Conservation (phyloP, 2,329 filamentous ascomycete species). For the Chaetomiaceae sp. region DNA sequence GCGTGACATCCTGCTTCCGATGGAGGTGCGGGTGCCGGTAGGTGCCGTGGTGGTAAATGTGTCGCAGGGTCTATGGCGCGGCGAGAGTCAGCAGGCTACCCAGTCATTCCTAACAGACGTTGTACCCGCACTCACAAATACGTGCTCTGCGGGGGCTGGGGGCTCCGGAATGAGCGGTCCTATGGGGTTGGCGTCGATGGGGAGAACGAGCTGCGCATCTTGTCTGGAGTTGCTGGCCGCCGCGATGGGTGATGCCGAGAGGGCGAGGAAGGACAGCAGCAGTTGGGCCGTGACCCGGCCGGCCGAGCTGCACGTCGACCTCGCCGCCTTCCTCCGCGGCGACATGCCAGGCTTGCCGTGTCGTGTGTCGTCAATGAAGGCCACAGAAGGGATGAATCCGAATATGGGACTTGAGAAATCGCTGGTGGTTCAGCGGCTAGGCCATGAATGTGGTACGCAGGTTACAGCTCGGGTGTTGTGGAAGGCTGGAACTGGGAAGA, state of each 20-base stretch:
- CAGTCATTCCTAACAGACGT: too few relatives aligned
- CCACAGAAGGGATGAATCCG: neutral
- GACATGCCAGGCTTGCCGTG: slow-evolving; percentile 23
- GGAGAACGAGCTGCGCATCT: slow-evolving; percentile 40
- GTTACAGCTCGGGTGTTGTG: neutral
- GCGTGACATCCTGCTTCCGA: slow-evolving; percentile 62
- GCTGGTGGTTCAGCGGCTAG: neutral
- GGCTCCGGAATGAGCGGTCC: slow-evolving; percentile 37
- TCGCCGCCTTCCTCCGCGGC: slow-evolving; percentile 23
- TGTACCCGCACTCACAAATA: slow-evolving; percentile 39
- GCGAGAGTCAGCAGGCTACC: slow-evolving; percentile 14
- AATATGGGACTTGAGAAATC: neutral
- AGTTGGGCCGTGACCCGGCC: slow-evolving; percentile 57
- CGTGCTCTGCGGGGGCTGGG: slow-evolving; percentile 47
- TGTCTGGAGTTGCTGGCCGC: slow-evolving; percentile 25
- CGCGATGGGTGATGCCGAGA: slow-evolving; percentile 40
- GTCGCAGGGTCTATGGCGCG: slow-evolving; percentile 57
- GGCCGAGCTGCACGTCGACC: slow-evolving; percentile 45
- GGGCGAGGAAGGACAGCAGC: slow-evolving; percentile 61
- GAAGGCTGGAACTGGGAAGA: neutral
- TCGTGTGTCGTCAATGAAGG: neutral
- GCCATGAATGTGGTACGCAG: neutral
- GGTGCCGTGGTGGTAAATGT: slow-evolving; percentile 89
- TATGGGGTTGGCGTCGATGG: slow-evolving; percentile 38
- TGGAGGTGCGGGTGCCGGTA: slow-evolving; percentile 72